Percentiles rank a stretch among this genome's conserved stretches.
Conservation (phyloP, 2,329 filamentous ascomycete genomes). For the Aspergillus awamori region DNA sequence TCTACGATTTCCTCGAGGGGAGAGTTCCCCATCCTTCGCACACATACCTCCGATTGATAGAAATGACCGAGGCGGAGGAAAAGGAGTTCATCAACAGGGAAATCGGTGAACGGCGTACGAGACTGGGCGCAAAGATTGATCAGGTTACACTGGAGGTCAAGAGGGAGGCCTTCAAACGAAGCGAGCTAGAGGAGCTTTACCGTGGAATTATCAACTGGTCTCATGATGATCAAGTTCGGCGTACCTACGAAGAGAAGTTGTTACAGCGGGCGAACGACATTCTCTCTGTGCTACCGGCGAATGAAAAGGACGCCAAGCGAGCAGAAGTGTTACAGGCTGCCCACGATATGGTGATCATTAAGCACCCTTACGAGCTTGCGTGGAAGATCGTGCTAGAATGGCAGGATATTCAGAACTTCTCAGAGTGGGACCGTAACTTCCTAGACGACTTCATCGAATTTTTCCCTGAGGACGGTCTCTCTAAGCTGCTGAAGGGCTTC, state of each 20-base stretch:
- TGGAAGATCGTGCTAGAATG: constrained; percentile 93
- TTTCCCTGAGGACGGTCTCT: constrained; percentile 82
- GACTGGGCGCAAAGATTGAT: constrained; percentile 79
- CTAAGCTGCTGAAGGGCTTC: constrained; percentile 79
- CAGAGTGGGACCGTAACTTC: constrained; percentile 76
- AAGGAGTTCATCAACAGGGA: constrained; percentile 86
- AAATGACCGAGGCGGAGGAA: constrained; percentile 83
- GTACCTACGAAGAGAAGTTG: constrained; percentile 87
- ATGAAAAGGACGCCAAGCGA: constrained; percentile 71
- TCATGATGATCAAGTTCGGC: constrained; percentile 78
- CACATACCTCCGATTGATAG: constrained; percentile 79
- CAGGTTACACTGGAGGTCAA: constrained; percentile 88
- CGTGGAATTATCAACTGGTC: constrained; percentile 87
- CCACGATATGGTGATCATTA: constrained; percentile 93
- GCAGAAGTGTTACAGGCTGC: constrained; percentile 75
- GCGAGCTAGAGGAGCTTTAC: constrained; percentile 79
- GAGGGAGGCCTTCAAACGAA: constrained; percentile 75
- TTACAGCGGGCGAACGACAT: constrained; percentile 78
- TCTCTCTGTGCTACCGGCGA: constrained; percentile 67
- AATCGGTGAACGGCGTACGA: constrained; percentile 84
- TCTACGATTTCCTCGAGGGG: constrained; percentile 83
- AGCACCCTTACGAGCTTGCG: constrained; percentile 83
- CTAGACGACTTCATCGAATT: constrained; percentile 78
- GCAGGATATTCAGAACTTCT: constrained; percentile 74
- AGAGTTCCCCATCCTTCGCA: constrained; percentile 76